Base-by-base conservation (phyloP, 179 eudicot species). In the Beta lomatogona region DNA sequence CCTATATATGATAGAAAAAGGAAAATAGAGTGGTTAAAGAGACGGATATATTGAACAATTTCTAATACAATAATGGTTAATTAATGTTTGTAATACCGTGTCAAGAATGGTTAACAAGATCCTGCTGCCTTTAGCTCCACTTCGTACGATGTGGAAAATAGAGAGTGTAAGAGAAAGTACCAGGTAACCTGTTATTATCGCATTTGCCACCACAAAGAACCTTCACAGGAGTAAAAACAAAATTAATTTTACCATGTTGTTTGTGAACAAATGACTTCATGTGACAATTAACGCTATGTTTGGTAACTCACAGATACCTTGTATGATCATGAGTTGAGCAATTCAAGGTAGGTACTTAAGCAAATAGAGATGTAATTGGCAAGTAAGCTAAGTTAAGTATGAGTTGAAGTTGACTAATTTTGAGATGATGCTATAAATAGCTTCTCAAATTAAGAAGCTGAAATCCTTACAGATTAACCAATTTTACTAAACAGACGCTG, bases 141-240 rank as follows among this genome's bases (percentile, higher is more conserved):
- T 88, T 81, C 90, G 86, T 50, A 90, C 65, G 69, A 95, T 91
- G 83, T 94, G 92, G 78, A 89, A 81, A 78, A 95, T 91, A 4
- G 99, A 94, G 0, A 95, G 80, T 25, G 91, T 89, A 44, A 95
- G 90, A 8, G 98, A 94, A 3, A 94, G 89, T 75, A 91, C 83
- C 79, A 95, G 75, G 77, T 95, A 95, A 11, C 88, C 92, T 2
- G 89, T 76, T 4, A 92, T 91, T 4, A 94, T 79, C 1, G 94
- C 77, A 78, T 94, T 92, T 28, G 92, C 99, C 63, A 90, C 87
- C 82, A 95, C 95, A 63, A 95, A 95, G 81, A 95, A 92, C 90
- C 99, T 88, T 13, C 48, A 55, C 31, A 54, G 12, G 9, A 46
- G 55, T 53, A 73, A 52, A 5, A 0, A 21, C 5, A 44, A 41